Evolutionary conservation across 306 rosid species (phyloP).

Genomic region (Bauhinia variegata): DNA sequence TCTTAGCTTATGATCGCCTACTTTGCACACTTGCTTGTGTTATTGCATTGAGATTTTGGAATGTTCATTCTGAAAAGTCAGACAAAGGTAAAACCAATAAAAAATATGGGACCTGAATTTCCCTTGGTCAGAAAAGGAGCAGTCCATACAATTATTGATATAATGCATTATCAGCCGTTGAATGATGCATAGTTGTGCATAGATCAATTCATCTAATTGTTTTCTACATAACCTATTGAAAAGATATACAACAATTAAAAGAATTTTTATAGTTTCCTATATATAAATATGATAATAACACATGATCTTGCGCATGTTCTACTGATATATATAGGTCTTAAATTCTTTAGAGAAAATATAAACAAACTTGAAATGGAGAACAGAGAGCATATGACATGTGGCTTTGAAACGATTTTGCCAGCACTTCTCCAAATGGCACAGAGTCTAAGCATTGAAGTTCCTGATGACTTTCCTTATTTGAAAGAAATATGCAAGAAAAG

Average conservation of each 20-base stretch:
- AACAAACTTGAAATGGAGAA: constrained; percentile 52
- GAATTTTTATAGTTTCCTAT: no score
- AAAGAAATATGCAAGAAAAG: constrained; percentile 48
- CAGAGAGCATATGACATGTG: constrained; percentile 64
- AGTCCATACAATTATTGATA: no score
- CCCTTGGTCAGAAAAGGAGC: no score
- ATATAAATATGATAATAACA: no score
- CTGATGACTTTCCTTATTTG: constrained; percentile 43
- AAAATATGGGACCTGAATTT: no score
- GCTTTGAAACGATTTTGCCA: constrained; percentile 68
- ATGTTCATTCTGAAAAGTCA: constrained; percentile 49
- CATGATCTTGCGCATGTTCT: not conserved
- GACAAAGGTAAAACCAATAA: constrained; percentile 54
- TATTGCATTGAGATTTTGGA: constrained; percentile 52
- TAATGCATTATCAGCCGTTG: no score
- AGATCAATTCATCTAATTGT: no score
- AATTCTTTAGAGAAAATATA: constrained; percentile 48
- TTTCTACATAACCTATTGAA: no score
- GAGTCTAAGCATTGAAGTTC: constrained; percentile 45
- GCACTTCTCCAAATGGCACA: constrained; percentile 50
- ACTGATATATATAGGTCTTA: constrained; percentile 35
- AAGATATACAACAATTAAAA: no score
- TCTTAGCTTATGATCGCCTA: constrained; percentile 60
- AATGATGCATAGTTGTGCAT: no score
- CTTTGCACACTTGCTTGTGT: constrained; percentile 62